Evolutionary conservation across 164 flowering plant species (phyloP), one percentile per base, ranked within the genome.

Genomic region (Piper betle): DNA sequence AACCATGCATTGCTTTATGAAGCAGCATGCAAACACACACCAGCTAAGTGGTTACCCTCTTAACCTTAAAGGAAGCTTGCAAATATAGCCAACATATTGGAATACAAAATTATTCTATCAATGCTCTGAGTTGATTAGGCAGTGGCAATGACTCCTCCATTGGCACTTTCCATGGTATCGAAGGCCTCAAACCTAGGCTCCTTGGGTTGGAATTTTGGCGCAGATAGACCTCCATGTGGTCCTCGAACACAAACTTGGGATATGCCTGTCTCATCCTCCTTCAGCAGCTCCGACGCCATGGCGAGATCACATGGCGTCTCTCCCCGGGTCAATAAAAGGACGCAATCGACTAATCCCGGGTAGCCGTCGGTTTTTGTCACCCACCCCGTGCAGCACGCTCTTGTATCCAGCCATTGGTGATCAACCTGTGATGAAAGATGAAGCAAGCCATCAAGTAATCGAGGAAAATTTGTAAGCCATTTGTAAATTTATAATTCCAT

Each of bases 381-480:
- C 69, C 75, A 91, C 97, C 3, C 97, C 58, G 77, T 91, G 96
- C 78, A 77, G 43, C 67, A 91, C 84, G 59, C 97, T 91, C 81
- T 91, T 91, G 86, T 91, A 88, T 61, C 76, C 88, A n/a, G 1
- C 98, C 98, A 70, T 92, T 92, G 0, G 94, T 86, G 39, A 89
- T 85, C 58, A n/a, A 92, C 98, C 94, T 88, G n/a, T n/a, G n/a
- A n/a, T n/a, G n/a, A n/a, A n/a, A n/a, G n/a, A n/a, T n/a, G n/a
- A n/a, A n/a, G n/a, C n/a, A n/a, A n/a, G n/a, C n/a, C n/a, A n/a
- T n/a, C n/a, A n/a, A n/a, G n/a, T n/a, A n/a, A n/a, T n/a, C n/a
- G n/a, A n/a, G n/a, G n/a, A n/a, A n/a, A n/a, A n/a, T n/a, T n/a
- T n/a, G n/a, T n/a, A n/a, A n/a, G n/a, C n/a, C n/a, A n/a, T n/a